Evolutionary conservation across 371 early-diverging fungal species (phyloP).

Genomic region (Apophysomyces elegans): DNA sequence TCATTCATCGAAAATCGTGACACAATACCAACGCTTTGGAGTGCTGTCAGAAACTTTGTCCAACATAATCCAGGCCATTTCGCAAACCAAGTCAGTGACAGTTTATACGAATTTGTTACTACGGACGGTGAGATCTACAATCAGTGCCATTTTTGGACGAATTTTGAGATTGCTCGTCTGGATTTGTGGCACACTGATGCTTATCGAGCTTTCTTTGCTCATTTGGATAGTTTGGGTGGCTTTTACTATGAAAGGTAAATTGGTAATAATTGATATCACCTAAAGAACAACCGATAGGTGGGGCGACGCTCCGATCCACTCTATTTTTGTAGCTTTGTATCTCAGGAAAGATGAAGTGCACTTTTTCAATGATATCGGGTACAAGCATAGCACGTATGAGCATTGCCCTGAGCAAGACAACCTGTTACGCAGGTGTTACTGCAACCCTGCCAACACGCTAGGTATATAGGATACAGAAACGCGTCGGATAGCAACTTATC

Average conservation of each 20-base stretch:
- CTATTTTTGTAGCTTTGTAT: constrained; percentile 76
- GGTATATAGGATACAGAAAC: constrained; percentile 21
- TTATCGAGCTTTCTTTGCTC: constrained; percentile 59
- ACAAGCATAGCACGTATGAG: constrained; percentile 67
- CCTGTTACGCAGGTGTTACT: constrained; percentile 30
- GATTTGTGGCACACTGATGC: constrained; percentile 74
- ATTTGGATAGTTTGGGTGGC: constrained; percentile 66
- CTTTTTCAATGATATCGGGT: constrained; percentile 89
- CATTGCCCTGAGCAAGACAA: constrained; percentile 69
- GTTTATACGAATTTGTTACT: constrained; percentile 30
- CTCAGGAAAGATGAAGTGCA: constrained; percentile 76
- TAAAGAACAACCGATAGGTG: constrained; percentile 47
- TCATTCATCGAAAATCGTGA: constrained; percentile 70
- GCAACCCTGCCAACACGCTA: constrained; percentile 35
- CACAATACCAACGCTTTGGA: constrained; percentile 80
- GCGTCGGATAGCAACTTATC: not conserved
- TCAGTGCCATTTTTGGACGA: constrained; percentile 88
- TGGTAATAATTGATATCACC: not conserved
- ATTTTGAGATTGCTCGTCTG: constrained; percentile 91
- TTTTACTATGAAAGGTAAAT: constrained; percentile 55
- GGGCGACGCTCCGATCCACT: constrained; percentile 97
- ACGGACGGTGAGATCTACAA: constrained; percentile 48
- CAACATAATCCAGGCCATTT: constrained; percentile 23
- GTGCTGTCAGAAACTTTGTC: constrained; percentile 46
- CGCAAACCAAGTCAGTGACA: constrained; percentile 22